Percentiles rank a stretch among this genome's conserved stretches.
These are phyloP conservation scores for Xerocomus amazonicus DNA, from an alignment of 1,284 basidiomycete species.

Conservation along the genomic window DNA sequence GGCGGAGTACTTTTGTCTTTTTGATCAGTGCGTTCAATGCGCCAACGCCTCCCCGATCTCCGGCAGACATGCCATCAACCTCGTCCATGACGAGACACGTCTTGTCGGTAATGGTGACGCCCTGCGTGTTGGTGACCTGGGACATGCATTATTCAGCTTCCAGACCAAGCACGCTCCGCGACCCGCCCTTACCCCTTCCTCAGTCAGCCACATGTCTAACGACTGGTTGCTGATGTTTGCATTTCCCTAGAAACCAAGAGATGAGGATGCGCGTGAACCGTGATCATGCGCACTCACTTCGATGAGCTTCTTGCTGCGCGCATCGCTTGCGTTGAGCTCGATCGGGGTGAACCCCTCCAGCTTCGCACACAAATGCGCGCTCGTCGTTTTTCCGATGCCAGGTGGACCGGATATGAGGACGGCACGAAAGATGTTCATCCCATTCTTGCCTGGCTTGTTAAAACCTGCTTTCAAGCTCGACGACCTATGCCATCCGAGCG, in stretches of 20 bases:
- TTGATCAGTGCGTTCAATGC: slow-evolving; percentile 91
- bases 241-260: slow-evolving; percentile 50
- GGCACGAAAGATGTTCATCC: slow-evolving; percentile 83
- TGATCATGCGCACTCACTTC: slow-evolving; percentile 51
- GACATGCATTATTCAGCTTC: neutral
- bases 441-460: slow-evolving; percentile 93
- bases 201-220: slow-evolving; percentile 83
- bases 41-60: slow-evolving; percentile 94
- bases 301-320: slow-evolving; percentile 93
- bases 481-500: slow-evolving; percentile 49
- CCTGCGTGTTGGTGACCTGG: slow-evolving; percentile 64
- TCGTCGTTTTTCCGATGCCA: slow-evolving; percentile 97
- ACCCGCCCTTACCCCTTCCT: slow-evolving; percentile 44
- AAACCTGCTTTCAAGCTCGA: slow-evolving; percentile 71
- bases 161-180: neutral
- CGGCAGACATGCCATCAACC: slow-evolving; percentile 98
- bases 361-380: slow-evolving; percentile 89
- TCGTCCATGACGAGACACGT: slow-evolving; percentile 98
- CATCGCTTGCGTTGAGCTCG: slow-evolving; percentile 95
- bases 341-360: slow-evolving; percentile 88
- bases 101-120: slow-evolving; percentile 71
- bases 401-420: slow-evolving; percentile 91
- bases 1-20: slow-evolving; percentile 73
- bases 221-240: slow-evolving; percentile 88
- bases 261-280: neutral